These are phyloP conservation scores for Paracoccidioides lutzii DNA, from an alignment of 2,329 filamentous ascomycete species.

Conservation along the genomic window DNA sequence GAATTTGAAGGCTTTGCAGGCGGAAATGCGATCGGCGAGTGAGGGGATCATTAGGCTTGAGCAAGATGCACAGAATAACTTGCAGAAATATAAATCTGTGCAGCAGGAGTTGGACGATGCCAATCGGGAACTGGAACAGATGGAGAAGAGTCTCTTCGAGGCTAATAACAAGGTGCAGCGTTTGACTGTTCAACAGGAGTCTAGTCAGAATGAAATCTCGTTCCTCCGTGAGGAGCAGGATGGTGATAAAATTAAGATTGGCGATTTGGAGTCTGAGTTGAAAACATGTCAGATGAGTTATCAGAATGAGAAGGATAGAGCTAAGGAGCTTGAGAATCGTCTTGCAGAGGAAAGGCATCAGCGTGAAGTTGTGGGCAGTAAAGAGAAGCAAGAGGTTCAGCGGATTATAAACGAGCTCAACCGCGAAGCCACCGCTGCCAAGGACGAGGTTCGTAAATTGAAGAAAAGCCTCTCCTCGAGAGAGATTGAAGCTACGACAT, in stretches of 20 bases:
- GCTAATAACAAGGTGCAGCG: conserved; percentile 78
- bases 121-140: conserved; percentile 71
- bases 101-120: conserved; percentile 72
- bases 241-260: conserved; percentile 93
- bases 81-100: conserved; percentile 65
- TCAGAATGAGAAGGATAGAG: conserved; percentile 72
- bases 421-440: conserved; percentile 62
- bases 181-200: conserved; percentile 82
- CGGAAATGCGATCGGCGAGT: conserved; percentile 85
- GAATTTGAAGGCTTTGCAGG: conserved; percentile 81
- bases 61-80: conserved; percentile 71
- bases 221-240: conserved; percentile 97
- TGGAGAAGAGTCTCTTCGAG: conserved; percentile 74
- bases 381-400: conserved; percentile 91
- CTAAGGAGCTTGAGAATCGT: conserved; percentile 58
- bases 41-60: conserved; percentile 77
- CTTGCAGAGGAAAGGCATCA: conserved; percentile 71
- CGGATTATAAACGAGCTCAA: conserved; percentile 89
- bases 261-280: conserved; percentile 74
- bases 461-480: conserved; percentile 71
- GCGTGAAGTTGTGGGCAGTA: conserved; percentile 69
- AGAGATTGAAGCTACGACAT: conserved; percentile 78
- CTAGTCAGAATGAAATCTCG: conserved; percentile 79
- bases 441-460: conserved; percentile 72
- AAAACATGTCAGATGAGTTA: conserved; percentile 65